phyloP scores from a whole-genome alignment of 2,329 filamentous ascomycete genomes.

The Didymellaceae sp. region DNA sequence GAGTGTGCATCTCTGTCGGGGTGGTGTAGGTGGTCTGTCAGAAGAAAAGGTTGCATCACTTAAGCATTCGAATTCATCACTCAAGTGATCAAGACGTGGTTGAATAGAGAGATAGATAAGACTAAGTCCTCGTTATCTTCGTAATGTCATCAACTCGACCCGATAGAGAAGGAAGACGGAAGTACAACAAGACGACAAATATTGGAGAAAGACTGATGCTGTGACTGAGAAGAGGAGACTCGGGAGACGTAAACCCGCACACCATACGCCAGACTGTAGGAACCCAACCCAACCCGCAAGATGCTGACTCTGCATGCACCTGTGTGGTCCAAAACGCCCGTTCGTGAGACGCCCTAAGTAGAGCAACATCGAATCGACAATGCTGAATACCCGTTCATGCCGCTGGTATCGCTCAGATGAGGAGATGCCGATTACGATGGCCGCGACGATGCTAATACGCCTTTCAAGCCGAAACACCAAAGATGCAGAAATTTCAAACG shows the following conservation, averaged over 20 bases:
- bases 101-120: conserved; percentile 20
- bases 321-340: conserved; percentile 34
- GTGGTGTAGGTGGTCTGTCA: no score
- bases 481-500: conserved; percentile 17
- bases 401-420: conserved; percentile 18
- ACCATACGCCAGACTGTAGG: conserved; percentile 23
- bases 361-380: conserved; percentile 23
- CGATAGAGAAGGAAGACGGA: conserved; percentile 32
- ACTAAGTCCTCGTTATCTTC: conserved; percentile 34
- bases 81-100: no score
- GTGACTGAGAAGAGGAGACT: conserved; percentile 22
- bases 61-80: no score
- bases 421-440: conserved; percentile 23
- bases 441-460: conserved; percentile 28
- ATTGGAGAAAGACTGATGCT: conserved; percentile 13
- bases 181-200: conserved; percentile 22
- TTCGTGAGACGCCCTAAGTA: conserved; percentile 28
- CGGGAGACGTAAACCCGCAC: conserved; percentile 22
- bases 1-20: no score
- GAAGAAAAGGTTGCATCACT: no score
- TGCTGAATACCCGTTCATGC: conserved; percentile 17
- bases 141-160: conserved; percentile 33
- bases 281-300: conserved; percentile 21
- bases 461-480: conserved; percentile 29
- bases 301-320: conserved; percentile 23